Evolutionary conservation across 495 filamentous ascomycete genomes (phyloP), one percentile per base, ranked within the genome.

Genomic region (Aspergillus egyptiacus): DNA sequence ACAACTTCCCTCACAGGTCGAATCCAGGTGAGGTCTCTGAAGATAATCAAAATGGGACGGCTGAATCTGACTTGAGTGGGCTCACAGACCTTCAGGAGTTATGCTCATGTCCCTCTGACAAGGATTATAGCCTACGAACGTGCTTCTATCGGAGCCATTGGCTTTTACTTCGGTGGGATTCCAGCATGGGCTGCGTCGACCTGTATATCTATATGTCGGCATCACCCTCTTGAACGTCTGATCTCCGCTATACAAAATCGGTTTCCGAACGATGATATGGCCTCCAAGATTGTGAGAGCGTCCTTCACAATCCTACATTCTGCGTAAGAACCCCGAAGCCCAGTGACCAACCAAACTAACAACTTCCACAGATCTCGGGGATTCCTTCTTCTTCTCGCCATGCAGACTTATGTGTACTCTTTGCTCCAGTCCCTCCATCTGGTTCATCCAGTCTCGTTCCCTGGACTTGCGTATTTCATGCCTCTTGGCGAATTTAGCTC

Each of bases 371-470:
- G 71, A 24, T 56, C 67, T n/a, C 59, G 66, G 52, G 61, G 60
- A 31, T 54, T 58, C 2, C 57, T 70, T 20, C 62, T 76, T 22
- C 50, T 70, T 10, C 50, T 75, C 18, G 66, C 70, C 22, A 60
- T 70, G 28, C 69, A 75, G 49, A 61, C 71, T 20, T 72, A 76
- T 50, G 70, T 76, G 60, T 75, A 67, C 48, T 71, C 71, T 35
- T 55, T 72, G 20, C 61, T 78, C n/a, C 75, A 78, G 51, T 63
- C 70, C 14, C 66, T 76, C 9, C 66, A 67, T 19, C 61, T 75
- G 9, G 44, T 74, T 10, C 63, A 63, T 38, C 57, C 72, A n/a
- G 58, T 58, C 27, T 45, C 60, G 3, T 57, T 65, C 9, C 68
- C 66, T 9, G 50, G 57, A 7, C 9, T 56, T 28, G 51, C 35